phyloP scores from a whole-genome alignment of 176 grass and related monocot genomes.

The Oryza meridionalis region DNA sequence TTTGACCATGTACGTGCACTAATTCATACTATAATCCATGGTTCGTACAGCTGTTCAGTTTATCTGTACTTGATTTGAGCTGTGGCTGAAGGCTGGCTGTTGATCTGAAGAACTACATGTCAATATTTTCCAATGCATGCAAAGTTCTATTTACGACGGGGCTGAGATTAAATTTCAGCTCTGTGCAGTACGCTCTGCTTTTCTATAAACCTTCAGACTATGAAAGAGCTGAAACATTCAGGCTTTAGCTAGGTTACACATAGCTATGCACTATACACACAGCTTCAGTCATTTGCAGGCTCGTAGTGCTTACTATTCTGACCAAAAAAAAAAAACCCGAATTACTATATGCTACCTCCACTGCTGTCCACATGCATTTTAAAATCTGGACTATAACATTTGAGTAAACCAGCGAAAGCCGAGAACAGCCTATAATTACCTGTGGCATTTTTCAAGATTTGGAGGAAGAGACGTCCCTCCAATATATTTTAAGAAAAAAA shows the following conservation, averaged over 20 bases:
- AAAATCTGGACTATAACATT: too few relatives aligned
- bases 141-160: neutral
- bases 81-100: neutral
- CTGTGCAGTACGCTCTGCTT: neutral
- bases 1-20: slow-evolving; percentile 18
- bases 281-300: neutral
- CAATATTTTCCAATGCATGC: neutral
- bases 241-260: neutral
- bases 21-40: neutral
- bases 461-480: too few relatives aligned
- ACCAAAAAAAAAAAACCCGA: too few relatives aligned
- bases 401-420: too few relatives aligned
- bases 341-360: too few relatives aligned
- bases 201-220: neutral
- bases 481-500: too few relatives aligned
- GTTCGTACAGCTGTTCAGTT: neutral
- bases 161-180: neutral
- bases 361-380: too few relatives aligned
- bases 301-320: too few relatives aligned
- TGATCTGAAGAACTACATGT: slow-evolving; percentile 2
- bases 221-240: neutral
- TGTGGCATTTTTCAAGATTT: too few relatives aligned
- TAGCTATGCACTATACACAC: neutral
- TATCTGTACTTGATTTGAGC: neutral
- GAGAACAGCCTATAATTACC: too few relatives aligned